phyloP scores from a whole-genome alignment of 441 rosid species.

The Bruguiera hainesii region DNA sequence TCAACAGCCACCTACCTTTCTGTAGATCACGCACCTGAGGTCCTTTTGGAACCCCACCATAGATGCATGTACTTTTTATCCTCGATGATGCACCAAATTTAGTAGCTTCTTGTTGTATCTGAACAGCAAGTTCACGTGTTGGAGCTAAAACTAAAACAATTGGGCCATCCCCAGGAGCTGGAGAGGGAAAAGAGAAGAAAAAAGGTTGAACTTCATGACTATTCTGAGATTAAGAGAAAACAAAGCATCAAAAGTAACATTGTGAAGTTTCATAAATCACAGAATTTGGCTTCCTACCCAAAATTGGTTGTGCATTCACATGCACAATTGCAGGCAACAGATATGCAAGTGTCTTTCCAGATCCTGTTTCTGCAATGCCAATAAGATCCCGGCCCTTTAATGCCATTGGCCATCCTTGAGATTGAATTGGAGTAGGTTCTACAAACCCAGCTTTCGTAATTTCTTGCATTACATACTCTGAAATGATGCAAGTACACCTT shows the following conservation, averaged over 20 bases:
- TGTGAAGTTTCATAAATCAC: background rate
- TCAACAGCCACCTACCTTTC: constrained; percentile 66
- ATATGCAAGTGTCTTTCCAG: constrained; percentile 91
- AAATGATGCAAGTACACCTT: constrained; percentile 11
- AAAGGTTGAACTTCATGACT: constrained; percentile 7
- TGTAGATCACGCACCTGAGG: constrained; percentile 99
- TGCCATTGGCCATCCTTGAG: constrained; percentile 99
- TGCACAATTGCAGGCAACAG: constrained; percentile 93
- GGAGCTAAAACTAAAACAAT: constrained; percentile 96
- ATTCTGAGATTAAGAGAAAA: background rate
- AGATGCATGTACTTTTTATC: constrained; percentile 85
- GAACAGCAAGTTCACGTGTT: constrained; percentile 97
- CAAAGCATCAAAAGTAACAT: background rate
- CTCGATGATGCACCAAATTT: constrained; percentile 92
- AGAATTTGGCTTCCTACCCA: constrained; percentile 39
- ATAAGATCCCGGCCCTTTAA: constrained; percentile 89
- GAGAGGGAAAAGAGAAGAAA: constrained; percentile 12
- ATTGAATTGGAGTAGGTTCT: constrained; percentile 91
- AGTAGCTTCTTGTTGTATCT: constrained; percentile 92
- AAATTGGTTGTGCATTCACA: constrained; percentile 91
- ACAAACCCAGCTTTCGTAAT: constrained; percentile 81
- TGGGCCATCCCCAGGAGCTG: constrained; percentile 98
- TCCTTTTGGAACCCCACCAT: constrained; percentile 99
- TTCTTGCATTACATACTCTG: constrained; percentile 95
- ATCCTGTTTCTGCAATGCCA: constrained; percentile 98